Base-by-base conservation (phyloP, 352 stramenopile genomes). In the Phytophthora tentaculata region DNA sequence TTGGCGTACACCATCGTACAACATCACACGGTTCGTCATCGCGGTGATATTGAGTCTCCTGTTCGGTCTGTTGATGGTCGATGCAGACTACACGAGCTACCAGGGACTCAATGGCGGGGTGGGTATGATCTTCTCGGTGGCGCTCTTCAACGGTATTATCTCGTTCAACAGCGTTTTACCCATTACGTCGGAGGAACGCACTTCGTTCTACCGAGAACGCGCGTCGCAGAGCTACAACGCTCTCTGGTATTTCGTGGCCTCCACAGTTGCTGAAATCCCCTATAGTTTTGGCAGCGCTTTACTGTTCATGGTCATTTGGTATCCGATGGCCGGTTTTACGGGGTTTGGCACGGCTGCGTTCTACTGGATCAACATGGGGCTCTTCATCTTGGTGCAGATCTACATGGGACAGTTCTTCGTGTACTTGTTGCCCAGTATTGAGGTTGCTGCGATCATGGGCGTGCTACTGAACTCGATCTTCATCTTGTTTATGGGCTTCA, bases 1-100 rank as follows among this genome's bases (percentile, higher is more conserved):
- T 62, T 97, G 81, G 82, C 79, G 91, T 16, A 92, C 78, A 16
- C 86, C 89, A 23, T 78, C 75, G 45, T 97, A 97, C 73, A 96
- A 95, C 74, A 56, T 90, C 2, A 83, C 83, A 1, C 79, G 91
- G 8, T 68, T 90, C 2, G 58, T 88, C 17, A 69, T 96, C n/a
- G 88, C 72, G 13, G 2, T 62, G 10, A 54, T 94, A 0, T 79
- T 82, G 32, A 64, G 76, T 20, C 59, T 94, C 1, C 66, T 96
- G 41, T 84, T 95, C 53, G 79, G 76, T n/a, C n/a, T 85, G 3
- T 14, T 79, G 8, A 88, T 97, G 26, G 73, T 85, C 7, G 63
- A 90, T 29, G 67, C 95, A 12, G 83, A 78, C 24, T 86, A 83
- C 61, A 65, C 49, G 6, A 80, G 54, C 1, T 84, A 74, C 61